phyloP scores from a whole-genome alignment of 164 flowering plant species.

The Berberis vulgaris region DNA sequence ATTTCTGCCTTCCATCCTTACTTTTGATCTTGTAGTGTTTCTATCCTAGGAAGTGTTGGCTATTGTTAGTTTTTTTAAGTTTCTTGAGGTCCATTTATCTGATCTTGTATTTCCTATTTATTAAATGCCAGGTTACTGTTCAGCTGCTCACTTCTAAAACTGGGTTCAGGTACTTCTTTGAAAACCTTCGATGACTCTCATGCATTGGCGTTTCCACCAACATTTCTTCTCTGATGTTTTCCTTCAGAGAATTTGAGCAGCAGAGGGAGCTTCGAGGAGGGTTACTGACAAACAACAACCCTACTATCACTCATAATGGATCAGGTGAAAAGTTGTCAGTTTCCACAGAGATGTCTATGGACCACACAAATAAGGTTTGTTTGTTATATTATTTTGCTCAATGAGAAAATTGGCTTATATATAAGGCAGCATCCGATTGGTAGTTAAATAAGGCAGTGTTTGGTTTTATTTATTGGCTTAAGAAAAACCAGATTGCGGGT shows the following conservation, averaged over 20 bases:
- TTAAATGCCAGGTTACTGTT: constrained; percentile 62
- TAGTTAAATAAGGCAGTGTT: too few species aligned
- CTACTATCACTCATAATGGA: constrained; percentile 19
- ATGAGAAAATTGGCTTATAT: too few species aligned
- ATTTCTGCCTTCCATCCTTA: too few species aligned
- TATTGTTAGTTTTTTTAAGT: too few species aligned
- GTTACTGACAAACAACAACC: constrained; percentile 35
- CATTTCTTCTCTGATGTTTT: constrained; percentile 11
- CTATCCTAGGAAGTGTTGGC: too few species aligned
- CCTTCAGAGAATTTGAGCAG: constrained; percentile 92
- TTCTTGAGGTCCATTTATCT: background rate
- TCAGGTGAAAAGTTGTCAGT: constrained; percentile 27
- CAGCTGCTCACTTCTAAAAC: constrained; percentile 98
- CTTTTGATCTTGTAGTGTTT: too few species aligned
- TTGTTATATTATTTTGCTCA: too few species aligned
- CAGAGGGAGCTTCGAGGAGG: constrained; percentile 88
- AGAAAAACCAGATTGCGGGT: too few species aligned
- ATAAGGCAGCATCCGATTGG: too few species aligned
- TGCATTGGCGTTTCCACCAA: constrained; percentile 7
- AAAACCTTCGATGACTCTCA: background rate
- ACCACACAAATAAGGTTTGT: background rate
- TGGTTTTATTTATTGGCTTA: too few species aligned
- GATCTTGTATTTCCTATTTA: background rate
- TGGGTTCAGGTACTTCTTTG: constrained; percentile 78
- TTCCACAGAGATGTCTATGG: constrained; percentile 26